Evolutionary conservation across 176 grass and related monocot genomes (phyloP), one percentile per base, ranked within the genome.

Genomic region (Carex littledalei): DNA sequence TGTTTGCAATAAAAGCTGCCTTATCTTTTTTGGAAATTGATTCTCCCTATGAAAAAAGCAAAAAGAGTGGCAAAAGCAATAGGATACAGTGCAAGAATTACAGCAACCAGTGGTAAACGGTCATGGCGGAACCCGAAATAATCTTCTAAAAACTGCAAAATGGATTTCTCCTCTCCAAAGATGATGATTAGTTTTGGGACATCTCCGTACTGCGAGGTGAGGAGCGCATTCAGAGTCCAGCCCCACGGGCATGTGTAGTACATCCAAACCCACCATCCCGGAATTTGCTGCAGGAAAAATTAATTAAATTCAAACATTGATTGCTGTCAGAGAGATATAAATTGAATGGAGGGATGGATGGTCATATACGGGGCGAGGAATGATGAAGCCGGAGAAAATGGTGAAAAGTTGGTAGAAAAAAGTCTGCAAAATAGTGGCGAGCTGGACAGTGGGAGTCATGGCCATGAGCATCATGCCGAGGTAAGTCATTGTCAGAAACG

Each of bases 221-320:
- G 88, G 18, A 97, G 89, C 29, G 87, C 85, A 79, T 90, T 86
- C 16, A 97, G 81, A 7, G 90, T 80, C 94, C 92, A 97, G 3
- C 86, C 84, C 47, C 89, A 16, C 2, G 91, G 94, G 31, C 81
- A 87, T 0, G 68, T 18, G 35, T 97, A 97, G 66, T 97, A 94
- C 29, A 94, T 4, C 94, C 94, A 97, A 80, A 92, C 84, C 94
- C 92, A 97, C 94, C 94, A 97, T 85, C 77, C 87, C 1, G 94
- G 94, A 79, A 97, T 94, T 97, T 89, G 79, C 92, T 97, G 88
- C 86, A 90, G 81, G 72, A 63, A 83, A 85, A 88, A 39, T 21
- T 20, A 57, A 74, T 22, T 24, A 50, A 74, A 12, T 20, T 43
- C 12, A 49, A 14, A 62, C 16, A 17, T 70, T 70, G 1, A 1